Conservation (phyloP, 371 early-diverging fungal species). For the Homolaphlyctis polyrhiza region DNA sequence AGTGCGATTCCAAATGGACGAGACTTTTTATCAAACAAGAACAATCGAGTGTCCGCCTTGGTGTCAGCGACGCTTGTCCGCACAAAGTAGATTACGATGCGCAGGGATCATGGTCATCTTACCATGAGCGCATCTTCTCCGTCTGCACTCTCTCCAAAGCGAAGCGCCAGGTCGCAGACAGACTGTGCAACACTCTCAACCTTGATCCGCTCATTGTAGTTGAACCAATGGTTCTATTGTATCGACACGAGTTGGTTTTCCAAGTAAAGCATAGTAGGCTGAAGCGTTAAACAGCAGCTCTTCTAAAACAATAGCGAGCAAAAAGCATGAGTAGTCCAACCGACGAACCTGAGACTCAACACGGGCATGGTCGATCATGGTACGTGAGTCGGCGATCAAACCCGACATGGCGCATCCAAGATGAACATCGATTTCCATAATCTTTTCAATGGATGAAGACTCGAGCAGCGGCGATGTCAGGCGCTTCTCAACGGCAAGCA, state of each 20-base stretch:
- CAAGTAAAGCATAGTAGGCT: neutral
- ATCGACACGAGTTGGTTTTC: neutral
- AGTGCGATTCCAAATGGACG: conserved; percentile 99
- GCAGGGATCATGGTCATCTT: too few species aligned
- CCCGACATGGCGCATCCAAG: conserved; percentile 96
- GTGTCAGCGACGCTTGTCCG: too few species aligned
- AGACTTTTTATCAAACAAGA: conserved; percentile 53
- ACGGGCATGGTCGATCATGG: conserved; percentile 96
- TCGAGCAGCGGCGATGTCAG: conserved; percentile 89
- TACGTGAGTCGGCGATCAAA: conserved; percentile 93
- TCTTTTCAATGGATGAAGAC: conserved; percentile 92
- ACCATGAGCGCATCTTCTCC: conserved; percentile 96
- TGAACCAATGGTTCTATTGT: conserved; percentile 84
- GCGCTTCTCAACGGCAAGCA: conserved; percentile 96
- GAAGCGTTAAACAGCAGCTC: too few species aligned
- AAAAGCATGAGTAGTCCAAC: too few species aligned
- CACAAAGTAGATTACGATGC: too few species aligned
- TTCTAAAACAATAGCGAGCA: too few species aligned
- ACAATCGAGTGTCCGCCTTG: too few species aligned
- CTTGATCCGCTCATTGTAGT: conserved; percentile 90
- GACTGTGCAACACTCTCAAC: conserved; percentile 96
- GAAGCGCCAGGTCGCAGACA: conserved; percentile 93
- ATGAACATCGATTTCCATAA: conserved; percentile 92
- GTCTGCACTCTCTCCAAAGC: conserved; percentile 95
- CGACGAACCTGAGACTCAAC: conserved; percentile 87